Base-by-base conservation (phyloP, 345 rosid species). In the Camelina laxa region DNA sequence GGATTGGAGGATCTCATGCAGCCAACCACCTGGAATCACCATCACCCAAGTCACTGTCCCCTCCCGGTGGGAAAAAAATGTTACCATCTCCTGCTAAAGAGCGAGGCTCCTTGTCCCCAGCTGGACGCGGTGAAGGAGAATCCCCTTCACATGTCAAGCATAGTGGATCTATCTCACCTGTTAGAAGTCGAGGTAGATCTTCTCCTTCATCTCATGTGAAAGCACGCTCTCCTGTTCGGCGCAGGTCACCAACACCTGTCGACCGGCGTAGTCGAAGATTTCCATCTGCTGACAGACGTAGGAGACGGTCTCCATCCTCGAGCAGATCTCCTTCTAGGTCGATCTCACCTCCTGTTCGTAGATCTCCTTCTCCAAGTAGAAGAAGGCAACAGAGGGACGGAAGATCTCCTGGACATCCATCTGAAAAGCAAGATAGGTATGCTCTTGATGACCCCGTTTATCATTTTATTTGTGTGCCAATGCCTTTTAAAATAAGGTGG, bases 351-450 rank as follows among this genome's bases (percentile, higher is more conserved):
- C 82, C 86, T 65, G 68, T 65, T 47, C 83, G 16, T 57, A 79
- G 83, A 60, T 77, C 85, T 60, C 84, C 78, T 60, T 85, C 86
- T 45, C 85, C 87, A 3, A 50, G 36, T 60, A 79, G 70, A 80
- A 82, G 82, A 75, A 78, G 13, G 60, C 81, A 81, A 35, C 57
- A 74, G 36, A 74, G 69, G 65, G 87, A 73, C 8, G 45, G 19
- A 64, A 76, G 86, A 64, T 81, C 87, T 20, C 83, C 89, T 16
- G 65, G 49, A 13, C 84, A 65, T 39, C 82, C 83, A 79, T 80
- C 79, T 35, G 74, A 73, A 75, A 91, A 70, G 79, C 82, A 79
- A 80, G 66, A 68, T 35, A 80, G 90, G 98, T 93, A 81, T 61
- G 63, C 22, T 47, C 60, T 53, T 72, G 30, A 13, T 22, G 35